Evolutionary conservation across 2,329 filamentous ascomycete species (phyloP).

Genomic region (Fusarium domesticum): DNA sequence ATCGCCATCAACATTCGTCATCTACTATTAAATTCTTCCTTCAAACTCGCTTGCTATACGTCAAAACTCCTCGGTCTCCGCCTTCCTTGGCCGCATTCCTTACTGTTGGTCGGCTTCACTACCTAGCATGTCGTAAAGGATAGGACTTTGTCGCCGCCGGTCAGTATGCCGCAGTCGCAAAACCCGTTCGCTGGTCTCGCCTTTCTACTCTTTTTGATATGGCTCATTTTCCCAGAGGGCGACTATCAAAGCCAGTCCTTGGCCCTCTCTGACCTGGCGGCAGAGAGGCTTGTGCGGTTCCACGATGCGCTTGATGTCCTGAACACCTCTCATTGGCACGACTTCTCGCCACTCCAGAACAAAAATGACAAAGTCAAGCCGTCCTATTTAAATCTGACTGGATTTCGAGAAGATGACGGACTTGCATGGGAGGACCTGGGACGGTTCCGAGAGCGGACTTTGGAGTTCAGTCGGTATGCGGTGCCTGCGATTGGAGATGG

Average conservation of each 20-base stretch:
- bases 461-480: slow-evolving; percentile 57
- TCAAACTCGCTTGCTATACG: too few species aligned
- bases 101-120: slow-evolving; percentile 7
- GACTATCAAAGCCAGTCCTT: slow-evolving; percentile 35
- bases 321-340: slow-evolving; percentile 57
- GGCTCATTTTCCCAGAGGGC: slow-evolving; percentile 38
- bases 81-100: background rate
- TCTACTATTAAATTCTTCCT: background rate
- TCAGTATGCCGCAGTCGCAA: slow-evolving; percentile 47
- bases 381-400: slow-evolving; percentile 68
- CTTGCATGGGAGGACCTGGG: slow-evolving; percentile 75
- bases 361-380: slow-evolving; percentile 34
- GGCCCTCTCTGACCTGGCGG: slow-evolving; percentile 36
- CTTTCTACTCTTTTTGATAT: slow-evolving; percentile 37
- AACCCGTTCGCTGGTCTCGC: slow-evolving; percentile 36
- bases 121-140: slow-evolving; percentile 25
- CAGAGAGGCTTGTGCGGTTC: slow-evolving; percentile 50
- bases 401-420: slow-evolving; percentile 69
- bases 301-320: slow-evolving; percentile 51
- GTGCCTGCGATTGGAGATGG: slow-evolving; percentile 42
- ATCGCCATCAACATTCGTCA: background rate
- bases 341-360: slow-evolving; percentile 49
- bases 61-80: too few species aligned
- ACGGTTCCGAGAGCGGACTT: slow-evolving; percentile 62
- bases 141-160: slow-evolving; percentile 21